phyloP scores from a whole-genome alignment of 768 basidiomycete genomes.

The Psilocybe sp. region DNA sequence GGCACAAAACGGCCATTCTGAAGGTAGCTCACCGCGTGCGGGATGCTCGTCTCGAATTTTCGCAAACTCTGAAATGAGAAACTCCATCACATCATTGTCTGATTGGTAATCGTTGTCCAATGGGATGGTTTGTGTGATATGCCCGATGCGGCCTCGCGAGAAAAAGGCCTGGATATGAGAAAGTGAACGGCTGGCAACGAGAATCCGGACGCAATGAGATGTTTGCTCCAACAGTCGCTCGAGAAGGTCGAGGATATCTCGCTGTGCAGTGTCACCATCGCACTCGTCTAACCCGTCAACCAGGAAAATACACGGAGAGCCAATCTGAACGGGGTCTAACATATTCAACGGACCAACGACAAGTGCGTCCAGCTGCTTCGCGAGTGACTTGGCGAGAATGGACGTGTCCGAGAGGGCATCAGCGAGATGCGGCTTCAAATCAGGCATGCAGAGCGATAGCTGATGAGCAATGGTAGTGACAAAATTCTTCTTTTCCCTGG shows the following conservation, averaged over 20 bases:
- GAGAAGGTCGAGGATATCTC: too few species aligned
- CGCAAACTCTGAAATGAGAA: too few species aligned
- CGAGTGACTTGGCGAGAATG: neutral
- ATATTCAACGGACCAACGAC: too few species aligned
- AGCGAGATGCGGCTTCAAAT: neutral
- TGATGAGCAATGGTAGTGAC: neutral
- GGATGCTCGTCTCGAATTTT: too few species aligned
- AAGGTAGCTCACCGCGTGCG: too few species aligned
- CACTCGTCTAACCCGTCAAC: neutral
- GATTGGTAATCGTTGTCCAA: neutral
- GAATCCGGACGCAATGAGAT: neutral
- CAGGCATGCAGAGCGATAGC: too few species aligned
- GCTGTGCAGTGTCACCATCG: neutral
- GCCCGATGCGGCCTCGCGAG: too few species aligned
- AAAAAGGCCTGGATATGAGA: neutral
- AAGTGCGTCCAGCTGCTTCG: too few species aligned
- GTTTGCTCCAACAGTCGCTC: neutral
- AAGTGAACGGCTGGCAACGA: neutral
- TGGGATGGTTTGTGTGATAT: neutral
- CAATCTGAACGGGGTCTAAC: too few species aligned
- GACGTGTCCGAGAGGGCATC: neutral
- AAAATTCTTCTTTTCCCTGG: too few species aligned
- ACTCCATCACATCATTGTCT: neutral
- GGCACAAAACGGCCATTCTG: neutral
- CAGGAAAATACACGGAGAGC: neutral